Base-by-base conservation (phyloP, 495 filamentous ascomycete species). In the Xanthoparmelia taractica region DNA sequence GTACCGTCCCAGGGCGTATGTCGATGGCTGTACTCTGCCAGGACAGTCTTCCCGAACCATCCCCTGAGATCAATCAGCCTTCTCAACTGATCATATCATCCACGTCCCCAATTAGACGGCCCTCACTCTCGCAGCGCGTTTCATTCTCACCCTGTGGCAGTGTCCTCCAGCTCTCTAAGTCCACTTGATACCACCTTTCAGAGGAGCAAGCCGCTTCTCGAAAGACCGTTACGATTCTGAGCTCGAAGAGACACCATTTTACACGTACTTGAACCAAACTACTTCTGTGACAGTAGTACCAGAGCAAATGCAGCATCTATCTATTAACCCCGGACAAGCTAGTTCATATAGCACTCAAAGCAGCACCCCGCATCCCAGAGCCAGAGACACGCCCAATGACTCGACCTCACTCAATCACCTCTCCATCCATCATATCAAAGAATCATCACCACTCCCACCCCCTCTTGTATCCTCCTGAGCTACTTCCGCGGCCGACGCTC, bases 241-340 rank as follows among this genome's bases (percentile, higher is more conserved):
- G 40, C 40, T 18, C 12, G 15, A 40, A 12, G 37, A 40, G 10
- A 40, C 8, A 40, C 37, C 37, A 40, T 12, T 12, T 40, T 8
- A 12, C 40, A 43, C 40, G 40, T 20, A 86, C 38, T 40, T 40
- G 2, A 12, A 40, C 13, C 38, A 15, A 40, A 2, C 8, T 12
- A 2, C 38, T 2, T 12, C 34, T 41, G 12, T 41, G 38, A 17
- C 38, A 12, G 13, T 5, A 10, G 8, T 17, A 17, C 38, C 12
- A 41, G 13, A 17, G 38, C 38, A 41, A 17, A 17, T 8, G 38
- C 15, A 41, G 6, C 38, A 41, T 41, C 2, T 17, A 41, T 10
- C 15, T 8, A 41, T 2, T 11, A 41, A 41, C 38, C 38, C 38
- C 7, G 13, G 38, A 11, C 7, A 41, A 8, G 2, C 38, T 2